Base-by-base conservation (phyloP, 345 rosid genomes). In the Geranium rotundifolium region DNA sequence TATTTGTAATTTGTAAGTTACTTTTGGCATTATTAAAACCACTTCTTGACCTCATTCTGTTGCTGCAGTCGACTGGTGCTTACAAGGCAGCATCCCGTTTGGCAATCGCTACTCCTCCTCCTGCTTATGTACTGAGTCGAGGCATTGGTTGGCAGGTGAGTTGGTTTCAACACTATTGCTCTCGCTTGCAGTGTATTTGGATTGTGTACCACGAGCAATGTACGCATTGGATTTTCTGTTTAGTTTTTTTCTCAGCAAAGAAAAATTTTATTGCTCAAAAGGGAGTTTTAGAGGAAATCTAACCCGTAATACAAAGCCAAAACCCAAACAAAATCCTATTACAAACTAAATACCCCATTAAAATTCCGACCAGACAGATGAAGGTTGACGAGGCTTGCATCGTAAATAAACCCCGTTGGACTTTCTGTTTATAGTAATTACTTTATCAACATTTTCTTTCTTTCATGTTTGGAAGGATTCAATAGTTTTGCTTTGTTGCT, bases 141-240 rank as follows among this genome's bases (percentile, higher is more conserved):
- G 97, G 99, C 23, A 90, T 93, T 67, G 99, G 99, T 68, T 90
- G 97, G 97, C 99, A 89, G 95, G 98, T 86, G 61, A 77, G 70
- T 64, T 27, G 58, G 17, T 68, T 67, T 31, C n/a, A 17, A 19
- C 52, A 27, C 56, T 13, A 1, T 23, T 29, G 10, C 57, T 76
- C 19, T 56, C 29, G 7, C 14, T 49, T 13, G 39, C 46, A 6
- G 3, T 37, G 46, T 37, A 37, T 37, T 37, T 5, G 46, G 9
- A 37, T 5, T 37, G 12, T 37, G 9, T 5, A 37, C 46, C 46
- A 37, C 46, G 7, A 10, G 46, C 12, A 37, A 10, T 37, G n/a
- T n/a, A n/a, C n/a, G n/a, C n/a, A n/a, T n/a, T n/a, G 46, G 27
- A 23, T 23, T 23, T 23, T 23, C 27, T 23, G 27, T 23, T 23